These are phyloP conservation scores for Chrysoporthe puriensis DNA, from an alignment of 2,329 filamentous ascomycete genomes.

Conservation along the genomic window DNA sequence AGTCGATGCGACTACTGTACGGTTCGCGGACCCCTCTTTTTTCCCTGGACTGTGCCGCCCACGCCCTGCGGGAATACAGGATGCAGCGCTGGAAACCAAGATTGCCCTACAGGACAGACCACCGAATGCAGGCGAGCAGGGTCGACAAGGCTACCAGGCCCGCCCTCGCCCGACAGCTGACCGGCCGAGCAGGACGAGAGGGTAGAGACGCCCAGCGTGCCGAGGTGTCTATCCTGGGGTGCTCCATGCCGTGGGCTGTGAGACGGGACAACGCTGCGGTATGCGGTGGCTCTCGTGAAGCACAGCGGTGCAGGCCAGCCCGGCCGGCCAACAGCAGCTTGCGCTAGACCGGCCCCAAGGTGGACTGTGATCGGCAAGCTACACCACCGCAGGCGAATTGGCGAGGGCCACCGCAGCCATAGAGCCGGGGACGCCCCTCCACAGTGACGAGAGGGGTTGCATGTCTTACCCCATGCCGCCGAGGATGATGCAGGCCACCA, in stretches of 20 bases:
- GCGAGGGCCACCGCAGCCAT: conserved; percentile 7
- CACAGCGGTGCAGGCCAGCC: background rate
- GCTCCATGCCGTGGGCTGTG: background rate
- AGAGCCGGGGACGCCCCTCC: background rate
- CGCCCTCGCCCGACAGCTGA: background rate
- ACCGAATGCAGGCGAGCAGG: background rate
- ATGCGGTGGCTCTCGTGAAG: background rate
- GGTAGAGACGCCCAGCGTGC: background rate
- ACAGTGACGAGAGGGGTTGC: conserved; percentile 5
- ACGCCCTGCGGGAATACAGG: background rate
- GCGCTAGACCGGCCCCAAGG: background rate
- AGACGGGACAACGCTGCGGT: background rate
- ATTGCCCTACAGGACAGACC: background rate
- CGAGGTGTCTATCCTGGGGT: background rate
- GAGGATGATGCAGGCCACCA: conserved; percentile 8
- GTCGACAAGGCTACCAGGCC: background rate
- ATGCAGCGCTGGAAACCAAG: background rate
- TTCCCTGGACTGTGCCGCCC: background rate
- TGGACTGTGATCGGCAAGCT: conserved; percentile 8
- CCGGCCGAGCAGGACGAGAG: too few species aligned
- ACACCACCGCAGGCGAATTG: conserved; percentile 3
- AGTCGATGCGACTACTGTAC: background rate
- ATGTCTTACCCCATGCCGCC: background rate
- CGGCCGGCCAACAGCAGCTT: background rate
- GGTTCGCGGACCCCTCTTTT: background rate